Conservation (phyloP, 139 green algal species). For the Axilococcus clingmanii region DNA sequence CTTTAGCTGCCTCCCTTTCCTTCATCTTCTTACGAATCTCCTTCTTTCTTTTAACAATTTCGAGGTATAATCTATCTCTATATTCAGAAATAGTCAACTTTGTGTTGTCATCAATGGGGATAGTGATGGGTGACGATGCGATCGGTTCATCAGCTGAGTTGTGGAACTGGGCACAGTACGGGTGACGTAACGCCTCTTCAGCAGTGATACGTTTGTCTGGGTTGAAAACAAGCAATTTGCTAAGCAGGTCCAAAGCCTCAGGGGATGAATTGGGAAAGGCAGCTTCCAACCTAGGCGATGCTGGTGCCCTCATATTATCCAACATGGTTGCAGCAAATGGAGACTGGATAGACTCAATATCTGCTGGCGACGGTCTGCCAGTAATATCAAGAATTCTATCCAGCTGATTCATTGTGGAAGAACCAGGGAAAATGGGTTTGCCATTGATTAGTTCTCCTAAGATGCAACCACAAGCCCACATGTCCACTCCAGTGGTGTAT, state of each 20-base stretch:
- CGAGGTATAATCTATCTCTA: constrained; percentile 75
- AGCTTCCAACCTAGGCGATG: constrained; percentile 41
- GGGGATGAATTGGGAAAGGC: constrained; percentile 67
- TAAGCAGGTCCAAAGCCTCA: constrained; percentile 79
- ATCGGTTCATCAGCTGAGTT: constrained; percentile 73
- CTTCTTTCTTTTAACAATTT: constrained; percentile 82
- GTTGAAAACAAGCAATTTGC: constrained; percentile 67
- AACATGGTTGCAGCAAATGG: constrained; percentile 90
- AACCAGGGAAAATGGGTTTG: constrained; percentile 88
- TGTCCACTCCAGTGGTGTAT: constrained; percentile 96
- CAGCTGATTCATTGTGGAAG: constrained; percentile 92
- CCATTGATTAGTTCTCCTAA: constrained; percentile 88
- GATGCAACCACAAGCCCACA: constrained; percentile 97
- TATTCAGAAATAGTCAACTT: constrained; percentile 60
- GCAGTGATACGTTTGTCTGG: constrained; percentile 77
- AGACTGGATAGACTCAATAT: constrained; percentile 77
- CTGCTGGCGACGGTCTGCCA: constrained; percentile 41
- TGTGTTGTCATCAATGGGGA: constrained; percentile 92
- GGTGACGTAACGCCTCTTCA: constrained; percentile 82
- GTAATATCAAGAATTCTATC: constrained; percentile 80
- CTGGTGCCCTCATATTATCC: constrained; percentile 55
- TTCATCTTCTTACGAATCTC: constrained; percentile 53
- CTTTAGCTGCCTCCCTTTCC: constrained; percentile 34
- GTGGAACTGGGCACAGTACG: constrained; percentile 94
- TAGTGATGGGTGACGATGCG: constrained; percentile 55